These are phyloP conservation scores for Globisporangium spinosum DNA, from an alignment of 352 stramenopile genomes.

Conservation along the genomic window DNA sequence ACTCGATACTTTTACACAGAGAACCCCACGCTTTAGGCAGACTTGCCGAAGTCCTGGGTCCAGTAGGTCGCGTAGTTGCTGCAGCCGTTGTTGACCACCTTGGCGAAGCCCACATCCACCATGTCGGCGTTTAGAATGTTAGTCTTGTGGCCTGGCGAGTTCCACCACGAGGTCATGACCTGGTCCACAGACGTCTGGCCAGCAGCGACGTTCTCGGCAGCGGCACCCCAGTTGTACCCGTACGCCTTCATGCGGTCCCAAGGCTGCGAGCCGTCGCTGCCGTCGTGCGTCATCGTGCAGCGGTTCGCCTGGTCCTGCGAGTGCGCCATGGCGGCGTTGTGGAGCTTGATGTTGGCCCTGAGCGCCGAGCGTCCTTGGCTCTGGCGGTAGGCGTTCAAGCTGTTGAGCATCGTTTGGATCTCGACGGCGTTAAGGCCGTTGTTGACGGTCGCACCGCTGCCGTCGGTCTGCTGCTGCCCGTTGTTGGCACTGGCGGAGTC, in stretches of 20 bases:
- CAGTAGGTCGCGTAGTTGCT: conserved; percentile 20
- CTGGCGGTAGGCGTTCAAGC: conserved; percentile 48
- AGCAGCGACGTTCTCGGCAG: conserved; percentile 52
- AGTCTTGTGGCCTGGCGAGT: conserved; percentile 39
- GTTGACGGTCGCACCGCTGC: conserved; percentile 11
- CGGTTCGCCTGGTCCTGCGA: conserved; percentile 38
- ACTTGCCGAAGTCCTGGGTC: conserved; percentile 20
- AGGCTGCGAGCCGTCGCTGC: conserved; percentile 32
- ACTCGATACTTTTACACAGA: background rate
- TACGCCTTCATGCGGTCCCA: conserved; percentile 34
- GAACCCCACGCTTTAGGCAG: conserved; percentile 5
- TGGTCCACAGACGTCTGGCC: conserved; percentile 32
- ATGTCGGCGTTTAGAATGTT: conserved; percentile 42
- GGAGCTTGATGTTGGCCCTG: conserved; percentile 36
- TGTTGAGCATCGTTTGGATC: conserved; percentile 37
- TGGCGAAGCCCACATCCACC: conserved; percentile 18
- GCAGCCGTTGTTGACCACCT: conserved; percentile 17
- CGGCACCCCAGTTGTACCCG: conserved; percentile 36
- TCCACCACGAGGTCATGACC: conserved; percentile 55
- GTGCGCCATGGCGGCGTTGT: conserved; percentile 34
- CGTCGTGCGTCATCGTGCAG: conserved; percentile 47
- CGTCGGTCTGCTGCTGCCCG: conserved; percentile 6
- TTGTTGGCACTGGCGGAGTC: conserved; percentile 7
- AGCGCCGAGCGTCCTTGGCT: conserved; percentile 33
- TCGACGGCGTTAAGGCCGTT: conserved; percentile 36